Percentiles rank a stretch among this genome's conserved stretches.
phyloP scores from a whole-genome alignment of 331 rosid species.

The Acacia concinna region DNA sequence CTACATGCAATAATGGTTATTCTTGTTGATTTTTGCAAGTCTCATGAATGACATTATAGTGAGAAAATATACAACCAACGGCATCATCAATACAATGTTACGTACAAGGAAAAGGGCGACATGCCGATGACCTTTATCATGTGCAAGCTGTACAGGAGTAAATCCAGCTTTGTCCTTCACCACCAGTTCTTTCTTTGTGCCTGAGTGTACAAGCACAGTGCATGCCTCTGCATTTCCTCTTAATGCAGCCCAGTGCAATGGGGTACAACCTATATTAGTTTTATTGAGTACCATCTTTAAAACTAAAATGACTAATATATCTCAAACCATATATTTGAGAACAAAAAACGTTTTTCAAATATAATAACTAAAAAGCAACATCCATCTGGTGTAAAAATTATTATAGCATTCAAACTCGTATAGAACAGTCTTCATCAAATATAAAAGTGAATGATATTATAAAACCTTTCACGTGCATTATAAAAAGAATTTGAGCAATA shows the following conservation, averaged over 20 bases:
- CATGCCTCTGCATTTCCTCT: conserved; percentile 79
- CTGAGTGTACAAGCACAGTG: conserved; percentile 86
- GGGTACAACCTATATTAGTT: conserved; percentile 77
- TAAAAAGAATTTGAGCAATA: conserved; percentile 12
- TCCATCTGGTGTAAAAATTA: conserved; percentile 9
- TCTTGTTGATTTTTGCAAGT: conserved; percentile 26
- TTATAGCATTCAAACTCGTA: conserved; percentile 1
- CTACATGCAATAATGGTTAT: conserved; percentile 17
- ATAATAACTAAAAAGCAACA: neutral
- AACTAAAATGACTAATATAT: conserved; percentile 26
- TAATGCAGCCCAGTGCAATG: conserved; percentile 95
- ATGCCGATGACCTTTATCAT: conserved; percentile 93
- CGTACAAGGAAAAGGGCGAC: conserved; percentile 92
- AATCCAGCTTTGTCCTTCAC: conserved; percentile 84
- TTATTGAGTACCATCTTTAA: conserved; percentile 25
- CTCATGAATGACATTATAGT: conserved; percentile 3
- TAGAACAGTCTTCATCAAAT: conserved; percentile 12
- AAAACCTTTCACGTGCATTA: conserved; percentile 11
- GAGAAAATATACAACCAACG: conserved; percentile 29
- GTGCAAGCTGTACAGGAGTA: conserved; percentile 88
- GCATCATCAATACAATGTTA: conserved; percentile 42
- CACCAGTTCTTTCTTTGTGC: conserved; percentile 75
- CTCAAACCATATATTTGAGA: conserved; percentile 9
- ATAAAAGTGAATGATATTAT: conserved; percentile 3
- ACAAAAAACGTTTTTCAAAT: neutral